Evolutionary conservation across 805 yeast genomes (phyloP), one percentile per base, ranked within the genome.

Genomic region (Komagataella pseudopastoris): DNA sequence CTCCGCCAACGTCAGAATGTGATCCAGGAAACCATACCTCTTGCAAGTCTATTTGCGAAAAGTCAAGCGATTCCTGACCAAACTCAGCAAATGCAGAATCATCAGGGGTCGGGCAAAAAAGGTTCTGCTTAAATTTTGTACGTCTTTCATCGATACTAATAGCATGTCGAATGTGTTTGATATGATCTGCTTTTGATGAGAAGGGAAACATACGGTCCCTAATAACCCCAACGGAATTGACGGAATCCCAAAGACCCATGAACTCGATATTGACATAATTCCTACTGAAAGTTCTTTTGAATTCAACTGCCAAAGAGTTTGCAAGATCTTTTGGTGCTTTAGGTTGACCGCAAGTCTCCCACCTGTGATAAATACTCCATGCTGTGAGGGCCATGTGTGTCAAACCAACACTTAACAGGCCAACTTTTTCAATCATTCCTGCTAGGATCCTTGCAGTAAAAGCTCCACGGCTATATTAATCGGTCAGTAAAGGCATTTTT

Each of bases 21-120:
- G 78, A 78, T 2, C 88, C 89, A 1, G 85, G 77, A 57, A 83
- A 83, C 83, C 83, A 83, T 46, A 77, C 59, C 57, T 83, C 88
- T 14, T 73, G 59, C 39, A 75, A 57, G 55, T 74, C 77, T 6
- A 58, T 46, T 2, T 59, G 48, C 17, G 54, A 56, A 1, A 50
- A 59, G 46, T 52, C 16, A 52, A 24, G 43, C 10, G 14, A 14
- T 30, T 30, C 39, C 3, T 30, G 14, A 30, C 14, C 12, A 6
- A n/a, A 4, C 14, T 1, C 12, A 30, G 39, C 14, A 8, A 30
- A 30, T 10, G n/a, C 12, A 30, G 8, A 30, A 30, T 30, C 39
- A 30, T 14, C 14, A 30, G 39, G 39, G n/a, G 67, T 66, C 1
- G 80, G 76, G 6, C 65, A 62, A 53, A 81, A 77, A 45, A 77